These are phyloP conservation scores for Cryptococcus wingfieldii DNA, from an alignment of 1,284 basidiomycete species.

Conservation along the genomic window DNA sequence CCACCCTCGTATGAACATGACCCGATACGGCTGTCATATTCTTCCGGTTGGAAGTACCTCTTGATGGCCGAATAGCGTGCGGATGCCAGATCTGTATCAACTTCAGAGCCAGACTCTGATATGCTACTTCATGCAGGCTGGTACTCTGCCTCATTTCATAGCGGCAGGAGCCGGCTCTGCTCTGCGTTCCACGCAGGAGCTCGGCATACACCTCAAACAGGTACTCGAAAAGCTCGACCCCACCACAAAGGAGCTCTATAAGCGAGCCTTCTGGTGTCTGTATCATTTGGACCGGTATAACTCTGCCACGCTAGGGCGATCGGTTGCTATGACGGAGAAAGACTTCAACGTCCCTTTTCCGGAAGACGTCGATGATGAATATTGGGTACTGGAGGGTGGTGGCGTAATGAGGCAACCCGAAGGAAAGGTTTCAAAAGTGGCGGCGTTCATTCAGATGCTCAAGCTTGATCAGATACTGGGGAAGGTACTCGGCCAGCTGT, in stretches of 20 bases:
- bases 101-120: slow-evolving; percentile 59
- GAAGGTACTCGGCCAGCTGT: slow-evolving; percentile 66
- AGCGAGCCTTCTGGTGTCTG: slow-evolving; percentile 70
- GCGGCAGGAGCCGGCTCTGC: slow-evolving; percentile 70
- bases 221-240: slow-evolving; percentile 34
- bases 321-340: slow-evolving; percentile 77
- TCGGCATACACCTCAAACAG: slow-evolving; percentile 46
- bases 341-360: slow-evolving; percentile 76
- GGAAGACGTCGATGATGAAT: slow-evolving; percentile 79
- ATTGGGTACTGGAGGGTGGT: slow-evolving; percentile 58
- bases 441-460: slow-evolving; percentile 64
- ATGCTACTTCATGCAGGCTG: slow-evolving; percentile 54
- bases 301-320: slow-evolving; percentile 70
- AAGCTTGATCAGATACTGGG: slow-evolving; percentile 68
- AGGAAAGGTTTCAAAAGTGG: slow-evolving; percentile 51
- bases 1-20: slow-evolving; percentile 38
- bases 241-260: slow-evolving; percentile 64
- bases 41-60: slow-evolving; percentile 71
- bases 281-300: slow-evolving; percentile 53
- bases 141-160: slow-evolving; percentile 63
- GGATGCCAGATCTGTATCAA: slow-evolving; percentile 64
- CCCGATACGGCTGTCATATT: slow-evolving; percentile 48
- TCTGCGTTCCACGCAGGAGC: slow-evolving; percentile 57
- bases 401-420: slow-evolving; percentile 59
- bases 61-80: slow-evolving; percentile 57